Conservation (phyloP, 108 stramenopile genomes). For the Phaeodactylum tricornutum region DNA sequence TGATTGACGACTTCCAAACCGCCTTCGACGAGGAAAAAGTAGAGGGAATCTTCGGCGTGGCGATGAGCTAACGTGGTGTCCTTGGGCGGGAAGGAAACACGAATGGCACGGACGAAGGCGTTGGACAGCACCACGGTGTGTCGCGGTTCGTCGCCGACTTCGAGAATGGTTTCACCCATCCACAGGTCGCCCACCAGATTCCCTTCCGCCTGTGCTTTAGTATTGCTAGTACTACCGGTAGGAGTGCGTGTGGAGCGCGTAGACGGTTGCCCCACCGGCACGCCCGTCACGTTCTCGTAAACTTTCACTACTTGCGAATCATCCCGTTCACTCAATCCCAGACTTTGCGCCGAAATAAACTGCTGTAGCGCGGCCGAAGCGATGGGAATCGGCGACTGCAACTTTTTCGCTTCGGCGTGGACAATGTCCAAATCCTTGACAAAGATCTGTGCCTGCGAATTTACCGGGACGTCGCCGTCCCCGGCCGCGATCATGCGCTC, state of each 20-base stretch:
- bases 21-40: constrained; percentile 43
- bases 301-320: constrained; percentile 70
- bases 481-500: constrained; percentile 38
- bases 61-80: constrained; percentile 55
- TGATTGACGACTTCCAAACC: constrained; percentile 58
- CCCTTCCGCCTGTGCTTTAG: constrained; percentile 15
- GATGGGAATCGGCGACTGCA: constrained; percentile 46
- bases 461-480: constrained; percentile 25
- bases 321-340: constrained; percentile 52
- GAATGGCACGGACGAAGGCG: constrained; percentile 44
- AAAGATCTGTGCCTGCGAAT: constrained; percentile 48
- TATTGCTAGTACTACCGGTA: background rate
- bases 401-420: constrained; percentile 40
- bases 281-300: constrained; percentile 52
- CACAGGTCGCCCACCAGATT: constrained; percentile 38
- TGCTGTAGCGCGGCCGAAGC: constrained; percentile 60
- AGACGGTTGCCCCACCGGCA: constrained; percentile 20
- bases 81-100: constrained; percentile 39
- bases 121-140: constrained; percentile 42
- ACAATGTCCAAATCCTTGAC: constrained; percentile 81
- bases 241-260: background rate
- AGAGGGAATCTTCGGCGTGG: constrained; percentile 51
- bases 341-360: constrained; percentile 40
- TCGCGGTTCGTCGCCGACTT: constrained; percentile 40
- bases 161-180: constrained; percentile 40